Evolutionary conservation across 257 asterid species (phyloP).

Genomic region (Nicotiana attenuata): DNA sequence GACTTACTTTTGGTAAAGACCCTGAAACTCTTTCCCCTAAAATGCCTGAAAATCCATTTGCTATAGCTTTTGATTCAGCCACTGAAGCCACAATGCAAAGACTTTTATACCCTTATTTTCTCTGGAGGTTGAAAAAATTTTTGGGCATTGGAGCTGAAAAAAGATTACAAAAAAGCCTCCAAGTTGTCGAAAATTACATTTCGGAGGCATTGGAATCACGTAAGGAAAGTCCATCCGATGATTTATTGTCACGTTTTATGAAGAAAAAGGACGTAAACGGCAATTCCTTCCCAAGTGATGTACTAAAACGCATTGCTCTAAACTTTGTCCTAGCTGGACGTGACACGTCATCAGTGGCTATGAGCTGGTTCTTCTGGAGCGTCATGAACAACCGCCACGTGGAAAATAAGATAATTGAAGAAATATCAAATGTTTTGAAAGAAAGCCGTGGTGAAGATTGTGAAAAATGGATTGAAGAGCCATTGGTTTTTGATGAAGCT

Average conservation of each 20-base stretch:
- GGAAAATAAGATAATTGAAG: conserved; percentile 49
- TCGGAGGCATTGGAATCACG: conserved; percentile 63
- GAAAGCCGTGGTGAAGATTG: conserved; percentile 48
- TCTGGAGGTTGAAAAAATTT: conserved; percentile 67
- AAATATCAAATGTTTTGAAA: conserved; percentile 33
- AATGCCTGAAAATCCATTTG: conserved; percentile 66
- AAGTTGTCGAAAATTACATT: conserved; percentile 69
- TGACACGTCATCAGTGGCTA: conserved; percentile 85
- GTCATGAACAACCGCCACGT: conserved; percentile 53
- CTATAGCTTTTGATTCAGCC: conserved; percentile 73
- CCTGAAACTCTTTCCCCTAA: conserved; percentile 75
- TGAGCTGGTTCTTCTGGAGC: conserved; percentile 86
- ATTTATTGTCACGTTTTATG: conserved; percentile 71
- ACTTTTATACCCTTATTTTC: conserved; percentile 56
- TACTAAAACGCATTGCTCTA: conserved; percentile 65
- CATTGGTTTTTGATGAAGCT: conserved; percentile 72
- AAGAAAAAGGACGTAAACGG: conserved; percentile 60
- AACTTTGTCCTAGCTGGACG: conserved; percentile 83
- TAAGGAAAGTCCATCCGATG: conserved; percentile 60
- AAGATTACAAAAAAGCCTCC: conserved; percentile 40
- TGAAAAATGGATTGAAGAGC: conserved; percentile 58
- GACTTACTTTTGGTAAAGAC: conserved; percentile 78
- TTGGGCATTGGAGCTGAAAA: conserved; percentile 52
- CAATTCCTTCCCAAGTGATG: conserved; percentile 35
- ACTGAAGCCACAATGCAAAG: conserved; percentile 82